These are phyloP conservation scores for Trichoderma koningiopsis DNA, from an alignment of 2,329 filamentous ascomycete species.

Conservation along the genomic window DNA sequence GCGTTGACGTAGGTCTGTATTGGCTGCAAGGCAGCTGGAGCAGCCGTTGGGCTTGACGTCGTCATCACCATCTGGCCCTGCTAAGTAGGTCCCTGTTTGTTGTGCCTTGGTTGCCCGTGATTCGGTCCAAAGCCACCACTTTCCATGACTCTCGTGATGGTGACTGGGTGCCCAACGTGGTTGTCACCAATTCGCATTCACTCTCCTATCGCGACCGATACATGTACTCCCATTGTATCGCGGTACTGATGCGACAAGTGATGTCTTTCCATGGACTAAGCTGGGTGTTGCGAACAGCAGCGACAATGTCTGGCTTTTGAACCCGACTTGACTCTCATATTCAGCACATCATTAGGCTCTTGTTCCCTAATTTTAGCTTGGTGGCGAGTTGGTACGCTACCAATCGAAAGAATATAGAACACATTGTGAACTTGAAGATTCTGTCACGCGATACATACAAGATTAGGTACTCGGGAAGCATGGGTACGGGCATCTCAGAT, in stretches of 20 bases:
- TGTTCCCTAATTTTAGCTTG: not conserved
- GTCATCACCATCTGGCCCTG: not conserved
- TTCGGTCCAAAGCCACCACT: not conserved
- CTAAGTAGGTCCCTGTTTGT: not conserved
- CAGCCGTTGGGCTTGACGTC: not conserved
- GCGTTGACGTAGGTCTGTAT: constrained; percentile 12
- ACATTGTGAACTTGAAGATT: not conserved
- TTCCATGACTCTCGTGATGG: not conserved
- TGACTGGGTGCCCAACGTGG: not conserved
- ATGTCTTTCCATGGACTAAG: not conserved
- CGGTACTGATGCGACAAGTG: not conserved
- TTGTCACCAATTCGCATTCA: not conserved
- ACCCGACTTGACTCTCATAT: not conserved
- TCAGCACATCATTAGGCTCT: not conserved
- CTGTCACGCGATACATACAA: not conserved
- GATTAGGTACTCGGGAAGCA: not conserved
- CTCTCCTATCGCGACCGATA: not conserved
- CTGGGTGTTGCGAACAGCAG: not conserved
- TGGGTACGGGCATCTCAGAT: not conserved
- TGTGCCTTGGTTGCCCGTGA: not conserved
- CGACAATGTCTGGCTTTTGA: not conserved
- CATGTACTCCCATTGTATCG: not conserved
- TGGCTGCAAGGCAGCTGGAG: not conserved
- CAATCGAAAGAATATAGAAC: not conserved
- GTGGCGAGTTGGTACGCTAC: not conserved